Percentiles rank a stretch among this genome's conserved stretches.
Conservation (phyloP, 2,329 filamentous ascomycete species). For the Diaporthe destruens region DNA sequence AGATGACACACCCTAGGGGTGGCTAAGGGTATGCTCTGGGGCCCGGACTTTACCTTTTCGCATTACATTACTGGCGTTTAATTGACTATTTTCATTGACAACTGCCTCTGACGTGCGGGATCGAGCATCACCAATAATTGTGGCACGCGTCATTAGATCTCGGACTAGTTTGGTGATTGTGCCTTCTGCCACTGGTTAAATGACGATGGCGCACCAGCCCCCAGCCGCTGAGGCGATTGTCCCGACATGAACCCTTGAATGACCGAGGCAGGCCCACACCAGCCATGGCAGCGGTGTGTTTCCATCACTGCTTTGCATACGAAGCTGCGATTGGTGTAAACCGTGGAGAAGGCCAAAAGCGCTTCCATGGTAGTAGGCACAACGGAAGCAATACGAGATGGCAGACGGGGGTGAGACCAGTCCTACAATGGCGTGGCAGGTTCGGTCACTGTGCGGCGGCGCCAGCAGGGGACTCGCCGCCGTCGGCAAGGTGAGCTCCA, state of each 20-base stretch:
- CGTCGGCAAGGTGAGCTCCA: conserved; percentile 43
- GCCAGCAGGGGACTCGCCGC: conserved; percentile 37
- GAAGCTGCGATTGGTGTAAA: not conserved
- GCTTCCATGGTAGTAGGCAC: not conserved
- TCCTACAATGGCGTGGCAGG: not conserved
- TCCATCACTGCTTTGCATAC: not conserved
- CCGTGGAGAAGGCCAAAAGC: not conserved
- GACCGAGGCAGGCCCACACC: not conserved
- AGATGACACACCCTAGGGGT: conserved; percentile 9
- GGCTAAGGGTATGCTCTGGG: conserved; percentile 4
- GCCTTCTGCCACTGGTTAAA: not conserved
- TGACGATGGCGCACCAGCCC: no score
- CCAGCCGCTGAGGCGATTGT: not conserved
- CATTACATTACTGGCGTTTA: conserved; percentile 45
- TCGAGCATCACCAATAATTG: not conserved
- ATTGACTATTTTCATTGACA: conserved; percentile 40
- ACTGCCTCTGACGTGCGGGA: not conserved
- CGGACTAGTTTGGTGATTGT: not conserved
- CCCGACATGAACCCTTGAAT: no score
- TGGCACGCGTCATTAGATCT: not conserved
- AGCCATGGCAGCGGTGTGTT: not conserved
- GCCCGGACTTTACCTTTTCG: conserved; percentile 27
- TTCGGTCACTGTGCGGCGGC: not conserved
- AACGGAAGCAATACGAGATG: not conserved
- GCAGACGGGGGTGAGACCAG: not conserved